Conservation (phyloP, 2,329 filamentous ascomycete species). For the Orbilia oligospora region DNA sequence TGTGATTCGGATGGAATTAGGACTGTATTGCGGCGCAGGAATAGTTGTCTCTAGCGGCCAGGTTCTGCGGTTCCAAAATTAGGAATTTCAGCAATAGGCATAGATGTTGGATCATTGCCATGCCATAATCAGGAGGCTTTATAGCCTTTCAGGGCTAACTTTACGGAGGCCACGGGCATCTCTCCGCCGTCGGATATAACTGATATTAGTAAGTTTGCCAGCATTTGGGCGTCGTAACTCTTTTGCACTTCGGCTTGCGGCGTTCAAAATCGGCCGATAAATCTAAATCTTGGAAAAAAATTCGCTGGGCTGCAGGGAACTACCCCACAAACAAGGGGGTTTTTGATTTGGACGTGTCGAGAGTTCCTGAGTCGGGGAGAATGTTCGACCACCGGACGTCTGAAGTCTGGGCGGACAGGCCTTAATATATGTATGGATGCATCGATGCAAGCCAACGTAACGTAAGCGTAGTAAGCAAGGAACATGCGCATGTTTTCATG, state of each 20-base stretch:
- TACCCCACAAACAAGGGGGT: constrained; percentile 18
- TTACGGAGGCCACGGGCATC: constrained; percentile 30
- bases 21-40: background rate
- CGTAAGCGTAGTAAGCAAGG: constrained; percentile 36
- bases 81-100: background rate
- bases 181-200: constrained; percentile 15
- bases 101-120: constrained; percentile 24
- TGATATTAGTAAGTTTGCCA: constrained; percentile 35
- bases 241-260: constrained; percentile 32
- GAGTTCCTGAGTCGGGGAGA: constrained; percentile 28
- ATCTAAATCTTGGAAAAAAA: constrained; percentile 22
- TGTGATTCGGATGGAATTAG: background rate
- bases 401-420: constrained; percentile 9
- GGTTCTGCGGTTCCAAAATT: background rate
- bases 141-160: constrained; percentile 23
- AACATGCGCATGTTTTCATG: constrained; percentile 18
- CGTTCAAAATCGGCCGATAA: constrained; percentile 42
- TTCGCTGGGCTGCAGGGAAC: constrained; percentile 18
- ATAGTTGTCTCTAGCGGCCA: background rate
- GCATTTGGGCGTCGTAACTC: constrained; percentile 28
- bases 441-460: constrained; percentile 24
- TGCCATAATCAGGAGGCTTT: constrained; percentile 37
- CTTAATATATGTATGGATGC: constrained; percentile 11
- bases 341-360: constrained; percentile 6
- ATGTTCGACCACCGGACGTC: constrained; percentile 21